Evolutionary conservation across 352 stramenopile genomes (phyloP).

Genomic region (Poterioochromonas sp.): DNA sequence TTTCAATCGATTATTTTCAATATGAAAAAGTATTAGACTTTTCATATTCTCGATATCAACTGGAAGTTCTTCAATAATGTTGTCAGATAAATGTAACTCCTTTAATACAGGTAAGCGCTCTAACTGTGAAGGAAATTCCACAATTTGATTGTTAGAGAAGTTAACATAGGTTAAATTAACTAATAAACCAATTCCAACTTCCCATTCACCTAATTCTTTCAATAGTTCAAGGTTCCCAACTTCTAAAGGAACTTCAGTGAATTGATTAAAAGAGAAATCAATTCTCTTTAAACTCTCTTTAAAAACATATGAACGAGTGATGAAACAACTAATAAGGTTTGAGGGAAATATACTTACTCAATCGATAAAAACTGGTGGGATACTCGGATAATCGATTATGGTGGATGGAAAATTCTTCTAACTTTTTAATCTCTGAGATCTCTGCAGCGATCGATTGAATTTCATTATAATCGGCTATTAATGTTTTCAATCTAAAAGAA

Average conservation of each 20-base stretch:
- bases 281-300: not conserved
- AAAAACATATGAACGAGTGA: not conserved
- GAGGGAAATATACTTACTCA: not conserved
- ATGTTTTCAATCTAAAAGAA: not conserved
- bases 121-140: not conserved
- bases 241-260: slow-evolving; percentile 6
- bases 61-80: not conserved
- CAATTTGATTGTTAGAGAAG: not conserved
- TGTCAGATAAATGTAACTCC: not conserved
- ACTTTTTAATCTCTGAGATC: not conserved
- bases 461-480: slow-evolving; percentile 7
- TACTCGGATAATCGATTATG: not conserved
- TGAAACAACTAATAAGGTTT: not conserved
- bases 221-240: slow-evolving; percentile 24
- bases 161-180: not conserved
- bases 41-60: not conserved
- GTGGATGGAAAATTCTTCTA: not conserved
- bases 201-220: not conserved
- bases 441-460: not conserved
- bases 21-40: not conserved
- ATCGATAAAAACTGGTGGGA: not conserved
- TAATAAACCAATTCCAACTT: slow-evolving; percentile 10
- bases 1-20: not conserved
- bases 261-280: slow-evolving; percentile 22
- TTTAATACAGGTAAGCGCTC: not conserved